Conservation (phyloP, 2,329 filamentous ascomycete species). For the Cadophora sp. region DNA sequence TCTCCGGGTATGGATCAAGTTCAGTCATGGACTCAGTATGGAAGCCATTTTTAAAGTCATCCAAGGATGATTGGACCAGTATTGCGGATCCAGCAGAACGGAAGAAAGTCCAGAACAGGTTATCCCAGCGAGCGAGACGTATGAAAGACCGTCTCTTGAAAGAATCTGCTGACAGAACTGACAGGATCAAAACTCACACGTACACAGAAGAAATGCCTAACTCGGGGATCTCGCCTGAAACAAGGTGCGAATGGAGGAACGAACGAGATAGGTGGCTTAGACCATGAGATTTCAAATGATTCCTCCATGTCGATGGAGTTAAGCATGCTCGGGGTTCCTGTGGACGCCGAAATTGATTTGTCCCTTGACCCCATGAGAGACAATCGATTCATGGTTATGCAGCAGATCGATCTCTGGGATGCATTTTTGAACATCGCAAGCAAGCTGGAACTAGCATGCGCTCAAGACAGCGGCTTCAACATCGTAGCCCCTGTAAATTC, state of each 20-base stretch:
- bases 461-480: constrained; percentile 30
- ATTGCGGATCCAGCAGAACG: constrained; percentile 42
- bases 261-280: background rate
- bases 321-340: background rate
- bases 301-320: background rate
- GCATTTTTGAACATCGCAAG: constrained; percentile 29
- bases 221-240: too few relatives aligned
- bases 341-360: background rate
- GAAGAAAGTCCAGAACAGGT: constrained; percentile 38
- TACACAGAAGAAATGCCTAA: background rate
- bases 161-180: background rate
- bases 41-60: constrained; percentile 32
- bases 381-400: constrained; percentile 31
- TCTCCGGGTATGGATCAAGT: background rate
- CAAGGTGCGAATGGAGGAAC: background rate
- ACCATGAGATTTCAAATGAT: background rate
- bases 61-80: constrained; percentile 45
- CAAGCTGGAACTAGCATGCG: constrained; percentile 29
- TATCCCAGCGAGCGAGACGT: constrained; percentile 40
- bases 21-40: constrained; percentile 27
- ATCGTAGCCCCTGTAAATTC: constrained; percentile 24
- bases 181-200: background rate
- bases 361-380: constrained; percentile 27
- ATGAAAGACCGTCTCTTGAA: constrained; percentile 3
- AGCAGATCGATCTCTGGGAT: constrained; percentile 24